A percentile compares a stretch with the other conserved stretches of the same genome.
Conservation (phyloP, 306 rosid genomes). For the Malus sylvestris region DNA sequence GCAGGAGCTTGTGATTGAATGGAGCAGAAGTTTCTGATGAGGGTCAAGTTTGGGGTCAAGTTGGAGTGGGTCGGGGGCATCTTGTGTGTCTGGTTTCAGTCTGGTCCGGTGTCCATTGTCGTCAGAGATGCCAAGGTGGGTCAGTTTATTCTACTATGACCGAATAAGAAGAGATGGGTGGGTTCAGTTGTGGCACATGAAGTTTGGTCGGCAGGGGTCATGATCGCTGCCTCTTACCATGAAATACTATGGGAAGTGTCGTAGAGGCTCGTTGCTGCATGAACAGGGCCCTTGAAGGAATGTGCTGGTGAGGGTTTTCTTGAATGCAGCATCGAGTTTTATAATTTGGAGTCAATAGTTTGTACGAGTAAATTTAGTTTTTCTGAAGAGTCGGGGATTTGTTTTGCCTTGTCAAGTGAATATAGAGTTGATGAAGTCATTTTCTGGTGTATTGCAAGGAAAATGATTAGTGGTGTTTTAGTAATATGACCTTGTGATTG, state of each 20-base stretch:
- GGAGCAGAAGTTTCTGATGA: constrained; percentile 32
- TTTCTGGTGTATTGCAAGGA: constrained; percentile 27
- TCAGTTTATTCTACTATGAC: constrained; percentile 50
- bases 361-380: constrained; percentile 24
- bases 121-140: constrained; percentile 54
- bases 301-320: constrained; percentile 35
- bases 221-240: constrained; percentile 14
- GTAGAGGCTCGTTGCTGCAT: constrained; percentile 34
- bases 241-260: constrained; percentile 30
- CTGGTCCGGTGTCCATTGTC: constrained; percentile 62
- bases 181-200: constrained; percentile 41
- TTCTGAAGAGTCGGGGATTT: constrained; percentile 37
- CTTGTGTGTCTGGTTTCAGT: constrained; percentile 62
- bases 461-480: constrained; percentile 24
- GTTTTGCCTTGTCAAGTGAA: constrained; percentile 38
- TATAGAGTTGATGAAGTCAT: constrained; percentile 28
- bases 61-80: constrained; percentile 37
- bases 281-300: constrained; percentile 25
- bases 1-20: constrained; percentile 40
- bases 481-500: constrained; percentile 2
- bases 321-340: constrained; percentile 33
- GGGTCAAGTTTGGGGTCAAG: constrained; percentile 40
- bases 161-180: constrained; percentile 41
- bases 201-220: constrained; percentile 12
- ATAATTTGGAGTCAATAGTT: constrained; percentile 36